Percentiles rank a stretch among this genome's conserved stretches.
Evolutionary conservation across 495 filamentous ascomycete species (phyloP).

Genomic region (Hypomontagnella monticulosa): DNA sequence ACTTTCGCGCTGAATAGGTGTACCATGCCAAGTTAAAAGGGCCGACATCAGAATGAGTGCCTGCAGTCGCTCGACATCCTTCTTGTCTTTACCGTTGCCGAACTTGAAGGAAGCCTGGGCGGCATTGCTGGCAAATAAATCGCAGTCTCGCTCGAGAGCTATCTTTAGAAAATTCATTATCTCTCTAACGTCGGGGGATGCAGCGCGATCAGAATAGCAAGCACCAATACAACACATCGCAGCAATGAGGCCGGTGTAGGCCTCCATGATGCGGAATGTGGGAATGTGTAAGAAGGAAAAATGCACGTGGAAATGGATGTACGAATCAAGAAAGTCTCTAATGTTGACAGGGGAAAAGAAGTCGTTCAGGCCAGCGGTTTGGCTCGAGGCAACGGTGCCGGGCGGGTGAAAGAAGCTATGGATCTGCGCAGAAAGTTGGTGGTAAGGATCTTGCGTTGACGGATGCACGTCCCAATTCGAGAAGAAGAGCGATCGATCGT

Average conservation of each 20-base stretch:
- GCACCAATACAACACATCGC: constrained; percentile 73
- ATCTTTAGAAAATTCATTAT: constrained; percentile 65
- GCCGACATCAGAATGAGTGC: constrained; percentile 64
- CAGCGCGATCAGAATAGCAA: constrained; percentile 68
- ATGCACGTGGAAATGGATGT: constrained; percentile 71
- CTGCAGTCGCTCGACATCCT: constrained; percentile 68
- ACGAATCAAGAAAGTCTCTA: constrained; percentile 68
- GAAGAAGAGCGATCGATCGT: constrained; percentile 48
- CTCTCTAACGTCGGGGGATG: constrained; percentile 63
- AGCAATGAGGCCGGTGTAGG: constrained; percentile 67
- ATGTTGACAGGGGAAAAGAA: constrained; percentile 68
- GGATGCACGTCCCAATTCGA: constrained; percentile 53
- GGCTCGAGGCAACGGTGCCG: constrained; percentile 46
- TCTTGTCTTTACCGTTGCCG: constrained; percentile 45
- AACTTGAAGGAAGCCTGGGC: constrained; percentile 46
- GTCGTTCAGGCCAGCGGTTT: constrained; percentile 54
- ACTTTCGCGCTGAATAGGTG: constrained; percentile 63
- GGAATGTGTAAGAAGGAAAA: constrained; percentile 76
- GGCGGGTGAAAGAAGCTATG: constrained; percentile 65
- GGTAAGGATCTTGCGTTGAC: constrained; percentile 58
- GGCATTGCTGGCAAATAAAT: constrained; percentile 52
- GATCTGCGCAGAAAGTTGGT: constrained; percentile 61
- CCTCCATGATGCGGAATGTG: constrained; percentile 68
- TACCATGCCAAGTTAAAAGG: constrained; percentile 72
- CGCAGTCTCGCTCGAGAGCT: constrained; percentile 61